Evolutionary conservation across 2,329 filamentous ascomycete species (phyloP).

Genomic region (Claviceps fusiformis): DNA sequence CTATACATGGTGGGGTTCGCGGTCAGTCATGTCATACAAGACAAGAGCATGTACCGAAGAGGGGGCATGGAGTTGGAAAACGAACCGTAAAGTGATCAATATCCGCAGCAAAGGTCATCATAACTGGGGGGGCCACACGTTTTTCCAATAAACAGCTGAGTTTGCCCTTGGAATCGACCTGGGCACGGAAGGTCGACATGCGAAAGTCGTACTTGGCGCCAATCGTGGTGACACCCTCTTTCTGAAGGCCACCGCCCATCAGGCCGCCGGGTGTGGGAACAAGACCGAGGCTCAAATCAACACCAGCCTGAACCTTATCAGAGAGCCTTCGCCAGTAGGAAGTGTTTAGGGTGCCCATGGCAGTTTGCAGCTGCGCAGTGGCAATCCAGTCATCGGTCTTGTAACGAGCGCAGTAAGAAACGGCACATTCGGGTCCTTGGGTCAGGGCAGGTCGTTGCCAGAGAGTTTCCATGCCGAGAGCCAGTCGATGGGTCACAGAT

Average conservation of each 20-base stretch:
- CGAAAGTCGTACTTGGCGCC: constrained; percentile 98
- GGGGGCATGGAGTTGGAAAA: constrained; percentile 9
- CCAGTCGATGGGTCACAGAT: constrained; percentile 73
- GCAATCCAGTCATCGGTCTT: constrained; percentile 87
- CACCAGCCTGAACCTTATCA: constrained; percentile 91
- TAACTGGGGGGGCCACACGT: constrained; percentile 82
- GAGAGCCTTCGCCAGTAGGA: constrained; percentile 91
- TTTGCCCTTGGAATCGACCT: constrained; percentile 91
- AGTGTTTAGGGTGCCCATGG: constrained; percentile 74
- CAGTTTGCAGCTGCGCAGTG: constrained; percentile 69
- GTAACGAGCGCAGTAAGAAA: constrained; percentile 87
- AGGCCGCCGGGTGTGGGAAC: constrained; percentile 49
- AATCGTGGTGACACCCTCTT: constrained; percentile 81
- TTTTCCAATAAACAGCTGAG: constrained; percentile 89
- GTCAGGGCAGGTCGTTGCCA: constrained; percentile 80
- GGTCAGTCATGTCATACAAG: constrained; percentile 11
- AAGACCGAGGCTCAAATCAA: constrained; percentile 84
- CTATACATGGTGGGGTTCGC: constrained; percentile 30
- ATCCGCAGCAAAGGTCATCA: constrained; percentile 89
- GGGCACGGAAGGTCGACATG: constrained; percentile 86
- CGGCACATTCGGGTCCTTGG: constrained; percentile 76
- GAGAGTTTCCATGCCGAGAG: constrained; percentile 81
- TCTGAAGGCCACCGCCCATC: constrained; percentile 64
- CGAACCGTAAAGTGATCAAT: constrained; percentile 91
- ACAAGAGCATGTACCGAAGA: background rate